These are phyloP conservation scores for Plasmodium billcollinsi DNA, from an alignment of 169 alveolate species.

Conservation along the genomic window DNA sequence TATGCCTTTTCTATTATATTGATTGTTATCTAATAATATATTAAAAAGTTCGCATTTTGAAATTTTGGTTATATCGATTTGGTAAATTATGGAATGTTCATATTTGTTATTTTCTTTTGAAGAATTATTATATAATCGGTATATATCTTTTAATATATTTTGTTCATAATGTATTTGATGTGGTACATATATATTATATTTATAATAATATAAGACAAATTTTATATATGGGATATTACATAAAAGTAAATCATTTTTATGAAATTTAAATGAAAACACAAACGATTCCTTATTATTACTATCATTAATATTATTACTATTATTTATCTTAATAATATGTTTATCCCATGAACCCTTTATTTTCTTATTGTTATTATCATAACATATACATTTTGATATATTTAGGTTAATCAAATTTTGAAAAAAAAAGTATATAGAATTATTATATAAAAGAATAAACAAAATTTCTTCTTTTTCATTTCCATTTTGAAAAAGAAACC, in stretches of 20 bases:
- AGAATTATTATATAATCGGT: background rate
- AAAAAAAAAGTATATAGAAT: constrained; percentile 45
- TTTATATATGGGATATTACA: constrained; percentile 29
- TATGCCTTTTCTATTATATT: background rate
- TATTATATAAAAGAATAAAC: constrained; percentile 44
- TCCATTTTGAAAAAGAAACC: constrained; percentile 75
- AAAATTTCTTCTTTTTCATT: constrained; percentile 49
- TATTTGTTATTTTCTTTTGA: constrained; percentile 22
- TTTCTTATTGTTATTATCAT: constrained; percentile 32
- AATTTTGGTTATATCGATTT: constrained; percentile 30
- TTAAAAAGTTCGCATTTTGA: constrained; percentile 38
- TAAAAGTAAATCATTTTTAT: constrained; percentile 9
- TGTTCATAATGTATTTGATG: constrained; percentile 44
- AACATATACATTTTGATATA: constrained; percentile 36
- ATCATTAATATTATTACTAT: no score
- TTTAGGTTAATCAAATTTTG: constrained; percentile 49
- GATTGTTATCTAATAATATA: constrained; percentile 24
- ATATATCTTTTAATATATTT: constrained; percentile 44
- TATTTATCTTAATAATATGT: constrained; percentile 22
- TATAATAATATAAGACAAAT: constrained; percentile 48
- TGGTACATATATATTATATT: constrained; percentile 54
- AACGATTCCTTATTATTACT: constrained; percentile 36
- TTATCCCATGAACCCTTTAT: constrained; percentile 55
- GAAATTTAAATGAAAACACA: constrained; percentile 33
- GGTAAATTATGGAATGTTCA: constrained; percentile 27